These are phyloP conservation scores for Ramularia endophylla DNA, from an alignment of 2,329 filamentous ascomycete species.

Conservation along the genomic window DNA sequence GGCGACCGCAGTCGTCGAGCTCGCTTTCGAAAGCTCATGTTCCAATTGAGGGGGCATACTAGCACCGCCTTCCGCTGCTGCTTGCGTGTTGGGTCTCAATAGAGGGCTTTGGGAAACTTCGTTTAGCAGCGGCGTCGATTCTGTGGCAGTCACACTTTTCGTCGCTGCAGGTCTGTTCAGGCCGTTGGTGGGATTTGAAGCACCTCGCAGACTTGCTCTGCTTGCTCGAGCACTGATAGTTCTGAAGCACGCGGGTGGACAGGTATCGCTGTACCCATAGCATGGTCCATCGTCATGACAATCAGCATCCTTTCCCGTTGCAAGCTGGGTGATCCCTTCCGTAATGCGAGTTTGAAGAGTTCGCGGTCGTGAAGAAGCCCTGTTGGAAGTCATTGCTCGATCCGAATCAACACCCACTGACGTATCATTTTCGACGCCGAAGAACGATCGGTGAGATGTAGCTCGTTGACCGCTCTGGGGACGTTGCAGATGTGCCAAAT, in stretches of 20 bases:
- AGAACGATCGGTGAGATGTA: slow-evolving; percentile 21
- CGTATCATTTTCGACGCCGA: slow-evolving; percentile 14
- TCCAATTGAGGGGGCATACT: slow-evolving; percentile 4
- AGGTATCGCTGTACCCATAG: slow-evolving; percentile 56
- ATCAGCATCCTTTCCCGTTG: slow-evolving; percentile 32
- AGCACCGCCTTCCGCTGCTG: slow-evolving; percentile 11
- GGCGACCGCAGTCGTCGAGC: slow-evolving; percentile 13
- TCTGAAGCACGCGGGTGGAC: slow-evolving; percentile 56
- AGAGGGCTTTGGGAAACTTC: slow-evolving; percentile 18
- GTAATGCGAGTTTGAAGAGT: slow-evolving; percentile 36
- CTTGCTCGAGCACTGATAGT: slow-evolving; percentile 35
- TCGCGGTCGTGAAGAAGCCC: not conserved
- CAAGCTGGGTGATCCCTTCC: slow-evolving; percentile 43
- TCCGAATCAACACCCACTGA: slow-evolving; percentile 3
- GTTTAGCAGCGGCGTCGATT: slow-evolving; percentile 27
- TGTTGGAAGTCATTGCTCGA: slow-evolving; percentile 30
- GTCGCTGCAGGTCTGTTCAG: slow-evolving; percentile 16
- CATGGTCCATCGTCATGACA: slow-evolving; percentile 57
- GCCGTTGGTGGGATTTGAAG: slow-evolving; percentile 18
- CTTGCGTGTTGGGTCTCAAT: slow-evolving; percentile 9
- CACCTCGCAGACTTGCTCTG: slow-evolving; percentile 1
- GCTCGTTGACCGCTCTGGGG: slow-evolving; percentile 17
- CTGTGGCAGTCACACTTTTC: slow-evolving; percentile 23
- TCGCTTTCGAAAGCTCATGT: slow-evolving; percentile 14
- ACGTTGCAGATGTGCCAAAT: slow-evolving; percentile 12